Percentiles rank a stretch among this genome's conserved stretches.
Evolutionary conservation across 148 eudicot species (phyloP).

Genomic region (Linanthus parryae): DNA sequence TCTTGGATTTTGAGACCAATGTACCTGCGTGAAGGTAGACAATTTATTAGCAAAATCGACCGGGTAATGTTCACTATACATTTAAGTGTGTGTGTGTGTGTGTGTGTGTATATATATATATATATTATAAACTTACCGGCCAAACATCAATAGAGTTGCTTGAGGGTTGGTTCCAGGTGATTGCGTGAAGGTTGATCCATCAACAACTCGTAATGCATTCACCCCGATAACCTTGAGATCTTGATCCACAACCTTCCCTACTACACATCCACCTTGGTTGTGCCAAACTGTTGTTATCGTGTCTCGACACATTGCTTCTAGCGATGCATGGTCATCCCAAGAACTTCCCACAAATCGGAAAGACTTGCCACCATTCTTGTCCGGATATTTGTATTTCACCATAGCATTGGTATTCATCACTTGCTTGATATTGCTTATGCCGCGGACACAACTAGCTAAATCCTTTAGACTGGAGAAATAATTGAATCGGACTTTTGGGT

Average conservation of each 20-base stretch:
- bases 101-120: no score
- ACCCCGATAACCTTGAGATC: constrained; percentile 11
- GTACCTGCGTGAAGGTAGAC: no score
- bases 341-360: constrained; percentile 8
- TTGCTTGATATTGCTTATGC: neutral
- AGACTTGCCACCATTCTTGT: neutral
- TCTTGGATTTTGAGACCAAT: no score
- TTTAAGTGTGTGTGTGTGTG: no score
- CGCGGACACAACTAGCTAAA: neutral
- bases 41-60: no score
- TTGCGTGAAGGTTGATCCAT: constrained; percentile 12
- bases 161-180: constrained; percentile 22
- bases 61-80: no score
- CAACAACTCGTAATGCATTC: constrained; percentile 13
- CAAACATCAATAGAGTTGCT: constrained; percentile 19
- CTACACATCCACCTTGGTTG: constrained; percentile 13
- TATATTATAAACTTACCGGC: constrained; percentile 10
- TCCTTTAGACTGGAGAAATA: constrained; percentile 8
- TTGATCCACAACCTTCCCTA: constrained; percentile 14
- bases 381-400: constrained; percentile 12
- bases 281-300: constrained; percentile 9
- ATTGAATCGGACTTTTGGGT: constrained; percentile 14
- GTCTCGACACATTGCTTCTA: constrained; percentile 10
- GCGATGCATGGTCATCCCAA: no score
- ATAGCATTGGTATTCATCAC: neutral